Base-by-base conservation (phyloP, 2,329 filamentous ascomycete genomes). In the Hirsutella minnesotensis region DNA sequence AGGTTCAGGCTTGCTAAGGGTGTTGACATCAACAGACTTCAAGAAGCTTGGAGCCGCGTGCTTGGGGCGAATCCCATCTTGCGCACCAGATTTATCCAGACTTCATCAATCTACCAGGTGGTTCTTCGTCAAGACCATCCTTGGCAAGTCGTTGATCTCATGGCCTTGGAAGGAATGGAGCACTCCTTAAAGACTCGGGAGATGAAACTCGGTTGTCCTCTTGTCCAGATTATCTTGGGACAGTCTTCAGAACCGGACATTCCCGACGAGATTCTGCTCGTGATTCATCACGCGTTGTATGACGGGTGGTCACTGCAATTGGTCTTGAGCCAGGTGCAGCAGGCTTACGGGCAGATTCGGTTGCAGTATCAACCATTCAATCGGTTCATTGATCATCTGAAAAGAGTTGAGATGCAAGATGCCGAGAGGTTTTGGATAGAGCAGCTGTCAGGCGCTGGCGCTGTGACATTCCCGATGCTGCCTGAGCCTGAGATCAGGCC, bases 271-370 rank as follows among this genome's bases (percentile, higher is more conserved):
- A 30, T 47, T 39, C 16, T 31, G 36, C 55, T 70, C 48, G 68
- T 68, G 0, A 65, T 72, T 51, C 71, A 75, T 44, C 71, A 75
- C 47, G 66, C 65, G 12, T 53, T 73, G 0, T 75, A 75, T 43
- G 72, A 75, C 41, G 71, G 70, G 15, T 73, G 70, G 70, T 69
- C 64, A 1, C 65, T 71, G 61, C 62, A 64, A 5, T 52, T 70
- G 4, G 53, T 70, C 3, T 58, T 70, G 27, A 62, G 66, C 19
- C 61, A 64, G 39, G 58, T 69, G 38, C 65, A 68, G 45, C 53
- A 53, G 13, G 62, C 61, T 3, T 68, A 64, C 37, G 55, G 59
- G 0, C 60, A 59, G n/a, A 53, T 60, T 16, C 39, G 45, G 3
- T 13, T 19, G 4, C 3, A 5, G 12, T 8, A 15, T 12, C 40